A percentile compares a stretch with the other conserved stretches of the same genome.
Evolutionary conservation across 805 yeast genomes (phyloP).

Genomic region (Myxozyma melibiosi): DNA sequence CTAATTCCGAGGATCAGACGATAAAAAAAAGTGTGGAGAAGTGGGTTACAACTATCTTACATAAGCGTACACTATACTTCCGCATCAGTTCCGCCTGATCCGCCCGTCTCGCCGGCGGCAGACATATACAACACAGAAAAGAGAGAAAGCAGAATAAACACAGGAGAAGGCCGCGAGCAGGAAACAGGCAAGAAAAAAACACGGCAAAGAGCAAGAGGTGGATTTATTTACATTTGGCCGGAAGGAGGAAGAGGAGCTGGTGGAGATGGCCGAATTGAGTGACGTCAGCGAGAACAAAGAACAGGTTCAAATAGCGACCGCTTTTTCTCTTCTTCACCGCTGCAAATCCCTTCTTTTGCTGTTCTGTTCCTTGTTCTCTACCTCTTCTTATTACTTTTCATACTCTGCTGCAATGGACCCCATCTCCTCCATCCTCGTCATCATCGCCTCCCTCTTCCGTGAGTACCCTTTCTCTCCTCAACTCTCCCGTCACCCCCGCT

Average conservation of each 20-base stretch:
- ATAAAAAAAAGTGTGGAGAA: too few relatives aligned
- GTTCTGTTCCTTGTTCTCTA: neutral
- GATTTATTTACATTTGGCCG: neutral
- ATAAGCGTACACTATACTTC: too few relatives aligned
- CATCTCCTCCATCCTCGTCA: constrained; percentile 25
- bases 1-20: too few relatives aligned
- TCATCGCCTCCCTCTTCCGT: constrained; percentile 29
- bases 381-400: neutral
- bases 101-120: too few relatives aligned
- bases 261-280: neutral
- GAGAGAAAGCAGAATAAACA: too few relatives aligned
- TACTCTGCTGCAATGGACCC: constrained; percentile 20
- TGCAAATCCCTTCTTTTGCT: too few relatives aligned
- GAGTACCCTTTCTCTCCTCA: neutral
- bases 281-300: neutral
- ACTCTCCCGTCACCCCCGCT: neutral
- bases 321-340: neutral
- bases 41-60: too few relatives aligned
- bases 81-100: too few relatives aligned
- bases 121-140: too few relatives aligned
- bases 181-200: neutral
- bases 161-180: neutral
- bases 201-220: neutral
- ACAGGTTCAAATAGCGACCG: neutral
- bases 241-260: neutral